Conservation (phyloP, 2,329 filamentous ascomycete genomes). For the Pseudogymnoascus sp. region DNA sequence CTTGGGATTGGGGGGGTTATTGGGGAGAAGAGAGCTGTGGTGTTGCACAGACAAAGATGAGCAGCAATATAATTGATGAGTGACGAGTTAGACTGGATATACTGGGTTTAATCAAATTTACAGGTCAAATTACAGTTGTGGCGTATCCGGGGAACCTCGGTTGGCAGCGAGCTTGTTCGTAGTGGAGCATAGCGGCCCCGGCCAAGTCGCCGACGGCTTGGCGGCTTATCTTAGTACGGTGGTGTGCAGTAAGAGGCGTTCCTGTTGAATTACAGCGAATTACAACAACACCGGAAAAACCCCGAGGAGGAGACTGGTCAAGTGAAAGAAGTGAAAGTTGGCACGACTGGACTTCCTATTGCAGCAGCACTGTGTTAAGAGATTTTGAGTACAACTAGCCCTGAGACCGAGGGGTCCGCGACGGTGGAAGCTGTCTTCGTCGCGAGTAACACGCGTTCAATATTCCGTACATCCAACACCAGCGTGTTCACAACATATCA, state of each 20-base stretch:
- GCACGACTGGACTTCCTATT: not conserved
- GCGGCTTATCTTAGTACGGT: not conserved
- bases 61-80: not conserved
- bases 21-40: not conserved
- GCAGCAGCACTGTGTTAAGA: not conserved
- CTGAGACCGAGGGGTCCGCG: not conserved
- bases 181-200: not conserved
- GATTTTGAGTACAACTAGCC: not conserved
- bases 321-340: not conserved
- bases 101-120: not conserved
- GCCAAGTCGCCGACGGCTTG: not conserved
- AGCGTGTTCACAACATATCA: not conserved
- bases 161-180: not conserved
- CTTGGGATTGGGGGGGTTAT: not conserved
- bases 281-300: not conserved
- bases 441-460: not conserved
- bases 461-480: not conserved
- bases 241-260: not conserved
- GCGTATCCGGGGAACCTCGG: constrained; percentile 3
- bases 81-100: not conserved
- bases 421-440: not conserved
- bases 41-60: not conserved
- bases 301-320: not conserved
- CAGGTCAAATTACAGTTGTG: constrained; percentile 5
- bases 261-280: not conserved